Evolutionary conservation across 2,329 filamentous ascomycete genomes (phyloP).

Genomic region (Fusarium buharicum): DNA sequence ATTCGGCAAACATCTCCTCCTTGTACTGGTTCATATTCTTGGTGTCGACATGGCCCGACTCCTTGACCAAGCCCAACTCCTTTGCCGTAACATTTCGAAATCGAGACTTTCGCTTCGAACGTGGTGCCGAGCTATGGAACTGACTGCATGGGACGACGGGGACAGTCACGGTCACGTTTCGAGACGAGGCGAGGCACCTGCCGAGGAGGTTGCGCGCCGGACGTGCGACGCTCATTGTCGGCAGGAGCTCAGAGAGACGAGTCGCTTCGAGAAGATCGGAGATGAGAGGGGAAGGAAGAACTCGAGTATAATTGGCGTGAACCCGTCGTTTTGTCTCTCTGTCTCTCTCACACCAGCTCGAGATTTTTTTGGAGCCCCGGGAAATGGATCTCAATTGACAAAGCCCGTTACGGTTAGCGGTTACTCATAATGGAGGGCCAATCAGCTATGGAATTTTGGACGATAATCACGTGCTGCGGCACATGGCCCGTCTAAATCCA

Average conservation of each 20-base stretch:
- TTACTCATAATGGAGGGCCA: conserved; percentile 12
- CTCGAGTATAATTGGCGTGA: conserved; percentile 20
- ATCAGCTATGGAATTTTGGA: conserved; percentile 15
- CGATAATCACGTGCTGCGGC: conserved; percentile 18
- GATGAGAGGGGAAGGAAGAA: neutral
- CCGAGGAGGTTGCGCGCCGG: conserved; percentile 65
- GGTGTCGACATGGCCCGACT: conserved; percentile 35
- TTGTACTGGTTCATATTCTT: conserved; percentile 58
- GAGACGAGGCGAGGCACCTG: conserved; percentile 57
- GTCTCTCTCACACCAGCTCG: conserved; percentile 45
- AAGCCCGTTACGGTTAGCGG: conserved; percentile 37
- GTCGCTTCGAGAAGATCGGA: conserved; percentile 3
- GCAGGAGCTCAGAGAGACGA: conserved; percentile 24
- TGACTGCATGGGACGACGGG: conserved; percentile 51
- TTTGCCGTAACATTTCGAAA: conserved; percentile 65
- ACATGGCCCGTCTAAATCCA: conserved; percentile 14
- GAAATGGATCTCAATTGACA: conserved; percentile 45
- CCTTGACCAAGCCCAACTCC: conserved; percentile 61
- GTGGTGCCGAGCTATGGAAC: conserved; percentile 64
- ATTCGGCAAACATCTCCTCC: conserved; percentile 67
- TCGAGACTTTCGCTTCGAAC: conserved; percentile 59
- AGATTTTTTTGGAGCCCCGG: conserved; percentile 49
- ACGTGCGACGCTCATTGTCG: conserved; percentile 66
- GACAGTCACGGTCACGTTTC: conserved; percentile 39
- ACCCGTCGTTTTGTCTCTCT: conserved; percentile 12